Conservation (phyloP, 768 basidiomycete genomes). For the Xerocomus brunneocitrinus region DNA sequence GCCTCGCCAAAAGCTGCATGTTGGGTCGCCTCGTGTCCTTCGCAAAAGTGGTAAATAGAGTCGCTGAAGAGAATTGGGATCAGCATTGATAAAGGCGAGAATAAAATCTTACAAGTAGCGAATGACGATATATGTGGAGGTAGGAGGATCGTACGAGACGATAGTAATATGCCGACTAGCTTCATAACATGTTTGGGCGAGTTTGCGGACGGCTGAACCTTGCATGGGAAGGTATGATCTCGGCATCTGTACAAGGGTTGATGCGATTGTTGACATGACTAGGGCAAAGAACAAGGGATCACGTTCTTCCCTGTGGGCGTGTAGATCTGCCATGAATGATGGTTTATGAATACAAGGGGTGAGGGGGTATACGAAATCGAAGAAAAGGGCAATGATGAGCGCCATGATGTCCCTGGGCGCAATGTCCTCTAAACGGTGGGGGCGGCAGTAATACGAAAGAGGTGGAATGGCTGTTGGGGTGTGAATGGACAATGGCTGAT, state of each 20-base stretch:
- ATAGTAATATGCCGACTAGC: slow-evolving; percentile 79
- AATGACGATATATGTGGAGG: slow-evolving; percentile 79
- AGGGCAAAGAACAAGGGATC: slow-evolving; percentile 89
- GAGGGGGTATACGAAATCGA: slow-evolving; percentile 89
- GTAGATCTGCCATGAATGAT: slow-evolving; percentile 87
- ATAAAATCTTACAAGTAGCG: slow-evolving; percentile 71
- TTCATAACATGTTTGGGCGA: slow-evolving; percentile 77
- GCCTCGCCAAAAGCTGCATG: slow-evolving; percentile 88
- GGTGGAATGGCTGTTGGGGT: slow-evolving; percentile 46
- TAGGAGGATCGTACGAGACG: slow-evolving; percentile 78
- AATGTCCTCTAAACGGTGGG: slow-evolving; percentile 74
- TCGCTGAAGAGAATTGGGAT: slow-evolving; percentile 44
- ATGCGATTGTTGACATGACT: slow-evolving; percentile 85
- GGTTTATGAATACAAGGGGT: slow-evolving; percentile 91
- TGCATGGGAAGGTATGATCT: slow-evolving; percentile 87
- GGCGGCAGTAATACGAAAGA: slow-evolving; percentile 70
- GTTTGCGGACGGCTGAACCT: slow-evolving; percentile 73
- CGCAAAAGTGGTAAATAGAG: slow-evolving; percentile 83
- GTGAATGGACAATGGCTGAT: slow-evolving; percentile 43
- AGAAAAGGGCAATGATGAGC: slow-evolving; percentile 83
- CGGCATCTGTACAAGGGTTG: slow-evolving; percentile 85
- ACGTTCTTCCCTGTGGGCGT: slow-evolving; percentile 72
- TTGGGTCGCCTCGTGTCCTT: slow-evolving; percentile 82
- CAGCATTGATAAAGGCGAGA: not conserved
- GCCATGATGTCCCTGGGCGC: slow-evolving; percentile 78